phyloP scores from a whole-genome alignment of 176 grass and related monocot genomes.

The Dendrocalamus sinicus region DNA sequence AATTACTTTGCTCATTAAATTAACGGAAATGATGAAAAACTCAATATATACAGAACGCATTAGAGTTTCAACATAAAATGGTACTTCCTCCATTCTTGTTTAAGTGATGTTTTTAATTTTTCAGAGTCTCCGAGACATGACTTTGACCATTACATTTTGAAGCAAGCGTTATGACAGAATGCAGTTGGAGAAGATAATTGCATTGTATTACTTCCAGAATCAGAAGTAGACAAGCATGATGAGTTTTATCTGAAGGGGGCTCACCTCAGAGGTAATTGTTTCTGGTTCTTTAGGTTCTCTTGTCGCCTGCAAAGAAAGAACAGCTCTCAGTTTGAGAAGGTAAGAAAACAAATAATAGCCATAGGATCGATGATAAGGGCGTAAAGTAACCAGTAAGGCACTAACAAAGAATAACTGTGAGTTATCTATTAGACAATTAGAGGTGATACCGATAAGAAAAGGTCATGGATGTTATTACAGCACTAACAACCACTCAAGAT shows the following conservation, averaged over 20 bases:
- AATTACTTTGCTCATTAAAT: background rate
- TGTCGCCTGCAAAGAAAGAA: slow-evolving; percentile 55
- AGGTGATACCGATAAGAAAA: background rate
- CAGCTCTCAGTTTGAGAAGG: slow-evolving; percentile 13
- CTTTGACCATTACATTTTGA: background rate
- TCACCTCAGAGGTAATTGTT: slow-evolving; percentile 48
- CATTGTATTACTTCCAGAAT: background rate
- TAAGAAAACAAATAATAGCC: background rate
- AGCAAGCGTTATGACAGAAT: background rate
- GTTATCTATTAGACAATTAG: background rate
- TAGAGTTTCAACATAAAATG: background rate
- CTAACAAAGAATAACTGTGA: background rate
- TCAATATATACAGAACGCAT: background rate
- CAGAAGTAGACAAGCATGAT: background rate
- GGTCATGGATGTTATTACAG: background rate
- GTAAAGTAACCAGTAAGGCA: background rate
- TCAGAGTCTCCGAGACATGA: too few species aligned
- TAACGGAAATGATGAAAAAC: slow-evolving; percentile 2
- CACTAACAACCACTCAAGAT: background rate
- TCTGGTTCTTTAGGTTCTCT: slow-evolving; percentile 57
- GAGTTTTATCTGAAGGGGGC: slow-evolving; percentile 13
- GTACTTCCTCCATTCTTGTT: too few species aligned
- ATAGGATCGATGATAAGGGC: background rate
- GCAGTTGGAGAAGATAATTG: background rate
- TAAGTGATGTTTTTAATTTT: too few species aligned